These are phyloP conservation scores for Termitomyces heimii DNA, from an alignment of 768 basidiomycete genomes.

Conservation along the genomic window DNA sequence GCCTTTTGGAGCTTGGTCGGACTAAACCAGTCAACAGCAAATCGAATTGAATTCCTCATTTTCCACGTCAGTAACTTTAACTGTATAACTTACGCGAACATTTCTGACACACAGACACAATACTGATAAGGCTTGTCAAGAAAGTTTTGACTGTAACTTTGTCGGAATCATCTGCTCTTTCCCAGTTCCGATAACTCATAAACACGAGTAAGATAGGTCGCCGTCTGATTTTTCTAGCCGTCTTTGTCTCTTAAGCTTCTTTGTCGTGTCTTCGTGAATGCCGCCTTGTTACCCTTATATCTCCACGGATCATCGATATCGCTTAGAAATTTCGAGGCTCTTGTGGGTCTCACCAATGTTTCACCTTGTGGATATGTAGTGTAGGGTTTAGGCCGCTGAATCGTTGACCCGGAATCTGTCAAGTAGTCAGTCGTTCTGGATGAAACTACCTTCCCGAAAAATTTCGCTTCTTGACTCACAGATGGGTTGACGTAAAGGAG, in stretches of 20 bases:
- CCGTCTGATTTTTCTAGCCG: not conserved
- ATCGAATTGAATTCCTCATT: not conserved
- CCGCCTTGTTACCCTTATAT: not conserved
- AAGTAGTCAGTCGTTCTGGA: not conserved
- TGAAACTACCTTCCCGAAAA: not conserved
- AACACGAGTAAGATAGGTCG: not conserved
- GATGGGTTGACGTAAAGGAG: slow-evolving; percentile 7
- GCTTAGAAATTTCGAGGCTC: not conserved
- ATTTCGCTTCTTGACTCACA: not conserved
- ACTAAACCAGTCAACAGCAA: not conserved
- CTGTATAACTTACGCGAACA: not conserved
- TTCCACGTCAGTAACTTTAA: not conserved
- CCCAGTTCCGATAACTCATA: not conserved
- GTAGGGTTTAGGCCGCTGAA: not conserved
- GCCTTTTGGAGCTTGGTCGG: not conserved
- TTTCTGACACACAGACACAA: not conserved
- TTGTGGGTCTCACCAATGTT: not conserved
- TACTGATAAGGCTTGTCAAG: not conserved
- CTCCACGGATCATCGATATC: slow-evolving; percentile 9
- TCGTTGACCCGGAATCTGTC: not conserved
- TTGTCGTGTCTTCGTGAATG: slow-evolving; percentile 2
- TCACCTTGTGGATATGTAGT: not conserved
- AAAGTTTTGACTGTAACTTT: not conserved
- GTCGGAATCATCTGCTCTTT: not conserved
- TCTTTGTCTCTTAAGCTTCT: not conserved